phyloP scores from a whole-genome alignment of 73 alveolate genomes.

The Paramecium caudatum region DNA sequence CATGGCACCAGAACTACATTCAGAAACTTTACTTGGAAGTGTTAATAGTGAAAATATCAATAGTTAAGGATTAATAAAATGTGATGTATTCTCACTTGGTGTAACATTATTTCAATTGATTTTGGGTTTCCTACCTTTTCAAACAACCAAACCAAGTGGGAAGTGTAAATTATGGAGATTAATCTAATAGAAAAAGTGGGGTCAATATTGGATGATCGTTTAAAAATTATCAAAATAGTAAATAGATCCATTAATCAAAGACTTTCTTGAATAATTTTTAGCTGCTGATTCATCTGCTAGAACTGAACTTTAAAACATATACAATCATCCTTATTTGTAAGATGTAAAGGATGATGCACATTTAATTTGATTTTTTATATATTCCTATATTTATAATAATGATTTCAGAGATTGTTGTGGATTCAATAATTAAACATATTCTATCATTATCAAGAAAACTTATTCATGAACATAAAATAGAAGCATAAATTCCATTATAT shows the following conservation, averaged over 20 bases:
- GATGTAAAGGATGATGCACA: slow-evolving; percentile 26
- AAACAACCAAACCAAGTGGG: neutral
- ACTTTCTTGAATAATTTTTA: neutral
- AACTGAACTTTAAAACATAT: neutral
- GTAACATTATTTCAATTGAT: slow-evolving; percentile 42
- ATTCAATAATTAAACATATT: neutral
- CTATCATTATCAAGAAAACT: neutral
- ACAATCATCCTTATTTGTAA: slow-evolving; percentile 10
- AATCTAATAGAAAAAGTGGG: slow-evolving; percentile 15
- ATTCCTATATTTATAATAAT: neutral
- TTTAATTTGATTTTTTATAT: slow-evolving; percentile 29
- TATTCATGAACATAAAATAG: slow-evolving; percentile 12
- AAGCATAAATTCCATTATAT: neutral
- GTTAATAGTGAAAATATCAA: slow-evolving; percentile 4
- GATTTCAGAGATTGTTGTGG: neutral
- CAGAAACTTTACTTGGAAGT: neutral
- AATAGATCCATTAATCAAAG: neutral
- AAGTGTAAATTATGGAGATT: slow-evolving; percentile 23
- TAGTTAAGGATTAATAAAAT: slow-evolving; percentile 3
- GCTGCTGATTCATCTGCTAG: slow-evolving; percentile 9
- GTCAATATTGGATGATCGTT: slow-evolving; percentile 4
- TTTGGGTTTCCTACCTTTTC: slow-evolving; percentile 19
- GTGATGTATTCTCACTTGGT: slow-evolving; percentile 54
- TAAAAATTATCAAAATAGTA: slow-evolving; percentile 29
- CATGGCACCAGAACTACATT: slow-evolving; percentile 47